These are phyloP conservation scores for Penicillium macrosclerotiorum DNA, from an alignment of 495 filamentous ascomycete genomes.

Conservation along the genomic window DNA sequence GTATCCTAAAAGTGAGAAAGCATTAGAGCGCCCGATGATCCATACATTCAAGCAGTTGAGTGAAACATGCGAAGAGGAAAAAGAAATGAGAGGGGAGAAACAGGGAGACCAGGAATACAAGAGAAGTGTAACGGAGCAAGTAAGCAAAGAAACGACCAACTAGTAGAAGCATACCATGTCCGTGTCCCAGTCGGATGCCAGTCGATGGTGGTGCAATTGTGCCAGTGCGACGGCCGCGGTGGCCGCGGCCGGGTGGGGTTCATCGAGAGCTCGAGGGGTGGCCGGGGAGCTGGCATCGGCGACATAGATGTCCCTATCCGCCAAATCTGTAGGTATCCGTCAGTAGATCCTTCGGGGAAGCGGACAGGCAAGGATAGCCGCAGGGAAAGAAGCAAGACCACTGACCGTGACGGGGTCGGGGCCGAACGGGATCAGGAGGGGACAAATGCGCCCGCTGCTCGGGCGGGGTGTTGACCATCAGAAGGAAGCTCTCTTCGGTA, in stretches of 20 bases:
- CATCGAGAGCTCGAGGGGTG: conserved; percentile 71
- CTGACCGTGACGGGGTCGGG: conserved; percentile 39
- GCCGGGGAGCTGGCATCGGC: conserved; percentile 69
- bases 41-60: no score
- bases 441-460: conserved; percentile 64
- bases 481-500: conserved; percentile 94
- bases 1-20: conserved; percentile 53
- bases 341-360: conserved; percentile 19
- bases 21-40: no score
- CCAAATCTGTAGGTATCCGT: conserved; percentile 36
- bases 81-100: conserved; percentile 21
- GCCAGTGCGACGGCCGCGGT: conserved; percentile 84
- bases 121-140: no score
- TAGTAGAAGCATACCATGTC: conserved; percentile 80
- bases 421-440: conserved; percentile 49
- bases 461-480: conserved; percentile 90
- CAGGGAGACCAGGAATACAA: no score
- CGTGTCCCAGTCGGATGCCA: conserved; percentile 79
- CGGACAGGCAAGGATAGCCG: no score
- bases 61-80: neutral
- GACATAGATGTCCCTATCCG: conserved; percentile 52
- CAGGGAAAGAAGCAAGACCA: conserved; percentile 2
- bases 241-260: conserved; percentile 66
- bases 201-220: conserved; percentile 79
- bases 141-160: no score